Evolutionary conservation across 805 yeast species (phyloP).

Genomic region (Blastobotrys attinorum): DNA sequence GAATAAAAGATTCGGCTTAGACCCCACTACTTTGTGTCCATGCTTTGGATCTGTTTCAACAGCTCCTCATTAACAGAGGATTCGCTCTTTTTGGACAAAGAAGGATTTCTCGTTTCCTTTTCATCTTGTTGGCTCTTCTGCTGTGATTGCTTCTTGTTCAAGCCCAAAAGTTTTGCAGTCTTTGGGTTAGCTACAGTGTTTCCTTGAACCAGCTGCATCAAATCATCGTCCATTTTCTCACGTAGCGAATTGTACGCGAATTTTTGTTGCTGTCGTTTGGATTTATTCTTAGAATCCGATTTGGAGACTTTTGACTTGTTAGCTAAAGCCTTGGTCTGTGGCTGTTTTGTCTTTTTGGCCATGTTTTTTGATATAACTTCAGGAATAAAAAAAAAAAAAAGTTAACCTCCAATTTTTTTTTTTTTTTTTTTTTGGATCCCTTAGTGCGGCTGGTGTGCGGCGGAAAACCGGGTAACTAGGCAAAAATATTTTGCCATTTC

Average conservation of each 20-base stretch:
- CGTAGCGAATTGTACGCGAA: background rate
- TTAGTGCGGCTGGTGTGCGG: too few relatives aligned
- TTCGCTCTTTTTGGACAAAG: too few relatives aligned
- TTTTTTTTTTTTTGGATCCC: too few relatives aligned
- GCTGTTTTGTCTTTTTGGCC: background rate
- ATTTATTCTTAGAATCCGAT: background rate
- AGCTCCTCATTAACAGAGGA: constrained; percentile 4
- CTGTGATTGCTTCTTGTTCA: background rate
- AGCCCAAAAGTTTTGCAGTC: too few relatives aligned
- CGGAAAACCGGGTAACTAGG: too few relatives aligned
- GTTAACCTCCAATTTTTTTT: too few relatives aligned
- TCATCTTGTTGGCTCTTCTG: background rate
- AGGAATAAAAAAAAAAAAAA: too few relatives aligned
- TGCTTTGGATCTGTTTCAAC: constrained; percentile 3
- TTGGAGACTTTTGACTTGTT: background rate
- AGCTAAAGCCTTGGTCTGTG: background rate
- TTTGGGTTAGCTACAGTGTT: background rate
- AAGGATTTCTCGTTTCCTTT: too few relatives aligned
- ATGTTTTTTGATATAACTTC: background rate
- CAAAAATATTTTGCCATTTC: background rate
- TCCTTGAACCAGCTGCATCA: background rate
- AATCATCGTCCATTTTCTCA: background rate
- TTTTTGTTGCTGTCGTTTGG: background rate
- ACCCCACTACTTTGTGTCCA: background rate
- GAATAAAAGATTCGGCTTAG: too few relatives aligned